Conservation (phyloP, 495 filamentous ascomycete genomes). For the Penicillium cinerascens region DNA sequence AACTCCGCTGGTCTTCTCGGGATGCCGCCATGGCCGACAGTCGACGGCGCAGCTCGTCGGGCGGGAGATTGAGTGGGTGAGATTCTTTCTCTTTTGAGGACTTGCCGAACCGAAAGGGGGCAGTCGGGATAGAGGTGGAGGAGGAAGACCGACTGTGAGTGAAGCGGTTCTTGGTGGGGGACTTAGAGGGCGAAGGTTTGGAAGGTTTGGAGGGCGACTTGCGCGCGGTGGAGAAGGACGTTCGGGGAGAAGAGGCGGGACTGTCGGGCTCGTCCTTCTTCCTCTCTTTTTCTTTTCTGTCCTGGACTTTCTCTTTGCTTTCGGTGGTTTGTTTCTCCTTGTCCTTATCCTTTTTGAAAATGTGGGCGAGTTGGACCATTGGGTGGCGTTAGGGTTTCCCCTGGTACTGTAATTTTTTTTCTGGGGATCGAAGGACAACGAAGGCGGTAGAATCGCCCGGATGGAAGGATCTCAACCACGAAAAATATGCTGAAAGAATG, state of each 20-base stretch:
- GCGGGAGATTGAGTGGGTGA: constrained; percentile 84
- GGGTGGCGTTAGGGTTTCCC: constrained; percentile 17
- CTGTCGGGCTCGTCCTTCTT: constrained; percentile 7
- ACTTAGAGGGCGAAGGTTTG: constrained; percentile 22
- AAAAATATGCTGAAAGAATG: not conserved
- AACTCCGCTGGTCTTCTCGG: constrained; percentile 52
- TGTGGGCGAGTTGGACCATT: constrained; percentile 38
- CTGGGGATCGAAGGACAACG: constrained; percentile 42
- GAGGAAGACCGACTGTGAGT: constrained; percentile 37
- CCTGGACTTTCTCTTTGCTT: constrained; percentile 5
- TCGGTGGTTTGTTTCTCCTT: constrained; percentile 16
- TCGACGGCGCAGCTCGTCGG: constrained; percentile 72
- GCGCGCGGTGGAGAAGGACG: constrained; percentile 25
- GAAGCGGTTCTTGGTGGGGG: constrained; percentile 27
- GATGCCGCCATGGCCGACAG: constrained; percentile 67
- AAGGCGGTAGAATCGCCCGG: constrained; percentile 44
- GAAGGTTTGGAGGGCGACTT: constrained; percentile 24
- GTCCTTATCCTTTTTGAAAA: constrained; percentile 39
- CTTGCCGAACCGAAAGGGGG: constrained; percentile 22
- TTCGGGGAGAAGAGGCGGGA: constrained; percentile 18
- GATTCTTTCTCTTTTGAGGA: constrained; percentile 62
- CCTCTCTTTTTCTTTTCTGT: constrained; percentile 10
- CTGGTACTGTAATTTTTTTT: constrained; percentile 21
- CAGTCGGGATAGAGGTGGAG: constrained; percentile 25
- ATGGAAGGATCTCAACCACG: constrained; percentile 3